Conservation (phyloP, 2,329 filamentous ascomycete species). For the Trichoderma citrinoviride region DNA sequence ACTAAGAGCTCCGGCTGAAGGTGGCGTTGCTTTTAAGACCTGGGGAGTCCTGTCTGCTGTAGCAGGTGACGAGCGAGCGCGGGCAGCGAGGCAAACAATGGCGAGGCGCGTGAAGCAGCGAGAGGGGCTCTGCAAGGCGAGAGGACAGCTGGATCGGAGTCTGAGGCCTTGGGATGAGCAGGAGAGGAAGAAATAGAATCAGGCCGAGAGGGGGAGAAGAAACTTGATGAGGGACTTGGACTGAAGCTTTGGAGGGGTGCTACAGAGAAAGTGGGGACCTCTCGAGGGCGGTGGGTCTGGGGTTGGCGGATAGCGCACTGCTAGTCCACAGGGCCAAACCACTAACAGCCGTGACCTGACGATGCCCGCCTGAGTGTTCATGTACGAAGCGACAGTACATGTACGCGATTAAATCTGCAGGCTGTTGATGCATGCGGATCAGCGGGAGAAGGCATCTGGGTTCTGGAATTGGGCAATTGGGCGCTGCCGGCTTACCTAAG, state of each 20-base stretch:
- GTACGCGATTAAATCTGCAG: slow-evolving; percentile 15
- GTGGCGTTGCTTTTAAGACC: slow-evolving; percentile 17
- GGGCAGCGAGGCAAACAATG: slow-evolving; percentile 9
- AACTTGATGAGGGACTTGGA: slow-evolving; percentile 22
- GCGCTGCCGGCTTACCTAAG: slow-evolving; percentile 3
- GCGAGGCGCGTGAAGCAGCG: slow-evolving; percentile 1
- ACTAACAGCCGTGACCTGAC: slow-evolving; percentile 9
- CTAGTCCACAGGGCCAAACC: slow-evolving; percentile 1
- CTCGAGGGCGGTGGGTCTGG: slow-evolving; percentile 16
- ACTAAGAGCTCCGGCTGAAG: slow-evolving; percentile 1
- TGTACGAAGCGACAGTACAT: background rate
- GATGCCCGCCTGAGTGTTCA: background rate
- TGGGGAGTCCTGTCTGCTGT: background rate
- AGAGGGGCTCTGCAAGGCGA: background rate
- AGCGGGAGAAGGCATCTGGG: slow-evolving; percentile 11
- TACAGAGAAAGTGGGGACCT: slow-evolving; percentile 21
- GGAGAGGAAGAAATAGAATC: background rate
- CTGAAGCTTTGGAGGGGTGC: slow-evolving; percentile 22
- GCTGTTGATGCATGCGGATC: slow-evolving; percentile 12
- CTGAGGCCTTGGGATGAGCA: slow-evolving; percentile 11
- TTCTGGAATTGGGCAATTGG: background rate
- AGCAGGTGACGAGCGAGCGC: background rate
- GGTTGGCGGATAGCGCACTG: slow-evolving; percentile 12
- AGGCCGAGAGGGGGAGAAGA: slow-evolving; percentile 18
- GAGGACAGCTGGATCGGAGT: slow-evolving; percentile 1